Evolutionary conservation across 1,139 yeast species (phyloP).

Genomic region (Diutina sp.): DNA sequence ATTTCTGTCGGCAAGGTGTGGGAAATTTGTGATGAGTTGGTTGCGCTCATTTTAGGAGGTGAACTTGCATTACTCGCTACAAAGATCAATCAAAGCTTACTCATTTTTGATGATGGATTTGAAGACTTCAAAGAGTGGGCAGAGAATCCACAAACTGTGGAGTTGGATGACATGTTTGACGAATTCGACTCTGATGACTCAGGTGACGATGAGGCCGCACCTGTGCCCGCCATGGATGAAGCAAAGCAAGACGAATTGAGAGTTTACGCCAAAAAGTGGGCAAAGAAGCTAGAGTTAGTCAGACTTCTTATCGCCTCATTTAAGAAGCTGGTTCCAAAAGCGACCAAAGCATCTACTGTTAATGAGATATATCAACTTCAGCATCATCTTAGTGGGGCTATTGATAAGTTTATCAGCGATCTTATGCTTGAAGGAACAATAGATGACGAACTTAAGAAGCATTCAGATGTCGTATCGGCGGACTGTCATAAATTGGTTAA

Average conservation of each 20-base stretch:
- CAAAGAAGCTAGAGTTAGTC: conserved; percentile 38
- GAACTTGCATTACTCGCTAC: conserved; percentile 35
- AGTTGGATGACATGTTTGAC: conserved; percentile 32
- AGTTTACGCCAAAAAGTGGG: conserved; percentile 34
- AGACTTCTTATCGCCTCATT: conserved; percentile 43
- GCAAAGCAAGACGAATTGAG: conserved; percentile 15
- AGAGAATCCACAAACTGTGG: conserved; percentile 37
- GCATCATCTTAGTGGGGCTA: conserved; percentile 16
- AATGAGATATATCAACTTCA: conserved; percentile 24
- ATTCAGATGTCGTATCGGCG: conserved; percentile 16
- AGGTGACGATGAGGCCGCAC: conserved; percentile 9
- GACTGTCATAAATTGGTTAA: conserved; percentile 22
- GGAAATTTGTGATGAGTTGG: conserved; percentile 41
- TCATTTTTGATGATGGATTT: conserved; percentile 46
- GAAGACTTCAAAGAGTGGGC: conserved; percentile 59
- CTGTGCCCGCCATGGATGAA: conserved; percentile 10
- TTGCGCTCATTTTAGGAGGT: conserved; percentile 29
- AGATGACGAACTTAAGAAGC: conserved; percentile 10
- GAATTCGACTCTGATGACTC: conserved; percentile 15
- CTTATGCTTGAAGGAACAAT: conserved; percentile 27
- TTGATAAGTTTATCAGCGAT: conserved; percentile 36
- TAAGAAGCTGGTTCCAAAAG: conserved; percentile 38
- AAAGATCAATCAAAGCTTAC: conserved; percentile 31
- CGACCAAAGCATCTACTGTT: conserved; percentile 18
- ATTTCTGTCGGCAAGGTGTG: conserved; percentile 53